Conservation (phyloP, 805 yeast genomes). For the Tetrapisispora pingtungensis region DNA sequence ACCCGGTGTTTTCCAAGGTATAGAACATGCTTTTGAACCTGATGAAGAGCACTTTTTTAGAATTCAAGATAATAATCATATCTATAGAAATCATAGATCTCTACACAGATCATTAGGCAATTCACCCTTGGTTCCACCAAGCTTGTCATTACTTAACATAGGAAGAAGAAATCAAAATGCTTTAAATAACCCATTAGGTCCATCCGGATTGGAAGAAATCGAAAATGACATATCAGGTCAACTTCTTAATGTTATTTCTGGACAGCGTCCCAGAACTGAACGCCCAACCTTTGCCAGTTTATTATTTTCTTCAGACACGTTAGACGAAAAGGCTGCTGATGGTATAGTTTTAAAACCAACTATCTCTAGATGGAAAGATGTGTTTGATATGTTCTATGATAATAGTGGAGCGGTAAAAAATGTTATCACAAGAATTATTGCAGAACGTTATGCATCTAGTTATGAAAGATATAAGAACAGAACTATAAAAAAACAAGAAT, state of each 20-base stretch:
- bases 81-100: conserved; percentile 16
- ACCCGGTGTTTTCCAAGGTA: conserved; percentile 26
- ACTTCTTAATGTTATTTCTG: conserved; percentile 17
- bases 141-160: conserved; percentile 21
- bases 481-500: conserved; percentile 23
- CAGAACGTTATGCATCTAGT: conserved; percentile 39
- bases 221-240: conserved; percentile 25
- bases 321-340: conserved; percentile 25
- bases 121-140: conserved; percentile 19
- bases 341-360: conserved; percentile 38
- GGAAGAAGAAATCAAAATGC: conserved; percentile 23
- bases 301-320: conserved; percentile 24
- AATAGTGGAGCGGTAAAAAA: conserved; percentile 30
- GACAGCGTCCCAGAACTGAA: conserved; percentile 19
- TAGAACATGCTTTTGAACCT: conserved; percentile 25
- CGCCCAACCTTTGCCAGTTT: conserved; percentile 24
- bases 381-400: conserved; percentile 41
- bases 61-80: conserved; percentile 16
- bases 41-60: conserved; percentile 23
- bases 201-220: conserved; percentile 27
- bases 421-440: conserved; percentile 35
- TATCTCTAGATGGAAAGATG: conserved; percentile 58
- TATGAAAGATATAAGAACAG: conserved; percentile 23
- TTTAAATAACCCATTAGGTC: conserved; percentile 26
- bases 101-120: conserved; percentile 12